Evolutionary conservation across 257 asterid species (phyloP), one percentile per base, ranked within the genome.

Genomic region (Thymus mandschuricus): DNA sequence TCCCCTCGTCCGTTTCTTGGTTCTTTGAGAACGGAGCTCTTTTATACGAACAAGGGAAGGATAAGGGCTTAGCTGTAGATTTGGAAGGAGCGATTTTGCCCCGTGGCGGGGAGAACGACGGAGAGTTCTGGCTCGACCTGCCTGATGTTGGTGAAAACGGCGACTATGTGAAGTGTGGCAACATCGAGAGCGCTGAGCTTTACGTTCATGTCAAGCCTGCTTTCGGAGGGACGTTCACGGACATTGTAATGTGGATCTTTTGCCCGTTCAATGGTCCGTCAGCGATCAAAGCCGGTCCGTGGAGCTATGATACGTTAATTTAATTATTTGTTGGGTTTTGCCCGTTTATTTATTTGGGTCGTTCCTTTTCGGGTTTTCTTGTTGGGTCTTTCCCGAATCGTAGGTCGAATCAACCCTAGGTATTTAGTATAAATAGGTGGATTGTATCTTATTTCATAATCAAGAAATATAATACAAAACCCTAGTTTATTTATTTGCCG

Each of bases 241-340:
- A 92, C 69, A 80, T 92, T 55, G 95, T 81, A 6, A 85, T 92
- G 89, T 92, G 96, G 98, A 54, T 88, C 5, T 92, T 92, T 82
- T 92, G 98, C 80, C 98, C 98, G 1, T 92, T 92, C 70, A 89
- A 89, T 12, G 98, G 98, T 35, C 98, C 98, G 0, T 81, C 92
- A 31, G 72, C 93, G 27, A 41, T 92, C 13, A 89, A 92, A 81
- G 86, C 78, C 0, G 89, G 89, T 12, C n/a, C 72, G n/a, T 66
- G 81, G 40, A 84, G 67, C 72, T 78, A 79, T n/a, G n/a, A n/a
- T n/a, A n/a, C n/a, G n/a, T n/a, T n/a, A n/a, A n/a, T n/a, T n/a
- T n/a, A n/a, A n/a, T n/a, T n/a, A n/a, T n/a, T n/a, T n/a, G n/a
- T n/a, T n/a, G n/a, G n/a, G n/a, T n/a, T n/a, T n/a, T n/a, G n/a